Evolutionary conservation across 495 filamentous ascomycete species (phyloP).

Genomic region (Lasiosphaeris hirsuta): DNA sequence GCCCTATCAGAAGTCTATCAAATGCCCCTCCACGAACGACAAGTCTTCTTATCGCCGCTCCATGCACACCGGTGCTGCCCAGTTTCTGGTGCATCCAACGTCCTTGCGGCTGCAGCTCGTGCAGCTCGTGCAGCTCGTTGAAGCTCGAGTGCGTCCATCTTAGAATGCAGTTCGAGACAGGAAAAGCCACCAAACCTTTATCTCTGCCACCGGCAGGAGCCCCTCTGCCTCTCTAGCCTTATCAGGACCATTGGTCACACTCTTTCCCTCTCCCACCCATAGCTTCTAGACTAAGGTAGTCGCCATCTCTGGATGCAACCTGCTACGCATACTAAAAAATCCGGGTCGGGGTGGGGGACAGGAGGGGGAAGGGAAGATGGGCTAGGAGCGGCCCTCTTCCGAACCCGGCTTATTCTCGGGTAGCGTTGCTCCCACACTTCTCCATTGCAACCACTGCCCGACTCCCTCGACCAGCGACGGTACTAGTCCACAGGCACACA

Average conservation of each 20-base stretch:
- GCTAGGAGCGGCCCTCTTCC: background rate
- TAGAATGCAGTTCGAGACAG: background rate
- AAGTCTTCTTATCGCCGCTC: background rate
- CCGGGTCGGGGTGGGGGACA: background rate
- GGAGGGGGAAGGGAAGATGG: background rate
- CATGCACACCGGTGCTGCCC: conserved; percentile 1
- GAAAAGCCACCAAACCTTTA: background rate
- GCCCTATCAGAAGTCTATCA: background rate
- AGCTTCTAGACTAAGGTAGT: background rate
- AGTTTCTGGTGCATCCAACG: background rate
- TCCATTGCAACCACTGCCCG: no score
- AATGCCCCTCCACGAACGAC: background rate
- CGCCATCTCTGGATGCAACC: background rate
- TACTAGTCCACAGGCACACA: no score
- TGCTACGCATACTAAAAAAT: background rate
- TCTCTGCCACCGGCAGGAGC: background rate
- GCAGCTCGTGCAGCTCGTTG: background rate
- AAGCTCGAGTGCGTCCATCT: no score
- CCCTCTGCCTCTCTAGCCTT: background rate
- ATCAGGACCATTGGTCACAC: background rate
- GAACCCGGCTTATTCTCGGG: background rate
- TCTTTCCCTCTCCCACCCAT: background rate
- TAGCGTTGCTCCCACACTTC: background rate
- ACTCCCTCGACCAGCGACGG: no score
- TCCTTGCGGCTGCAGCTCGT: background rate